These are phyloP conservation scores for Fusarium chaquense DNA, from an alignment of 2,329 filamentous ascomycete species.

Conservation along the genomic window DNA sequence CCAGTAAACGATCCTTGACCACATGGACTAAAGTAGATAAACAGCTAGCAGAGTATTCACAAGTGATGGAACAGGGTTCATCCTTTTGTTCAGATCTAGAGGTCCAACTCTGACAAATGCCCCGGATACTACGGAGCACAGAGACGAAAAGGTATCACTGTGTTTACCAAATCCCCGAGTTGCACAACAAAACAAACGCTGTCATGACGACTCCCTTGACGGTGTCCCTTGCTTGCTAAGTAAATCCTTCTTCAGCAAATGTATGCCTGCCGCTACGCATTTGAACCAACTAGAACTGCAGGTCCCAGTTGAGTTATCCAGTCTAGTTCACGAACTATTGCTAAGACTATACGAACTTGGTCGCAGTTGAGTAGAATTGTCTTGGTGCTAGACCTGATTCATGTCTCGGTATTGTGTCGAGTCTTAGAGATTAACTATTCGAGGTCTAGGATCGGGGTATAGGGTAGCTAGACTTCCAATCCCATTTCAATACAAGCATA, in stretches of 20 bases:
- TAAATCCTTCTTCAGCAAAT: conserved; percentile 4
- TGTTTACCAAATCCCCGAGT: not conserved
- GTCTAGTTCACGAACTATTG: not conserved
- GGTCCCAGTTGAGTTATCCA: not conserved
- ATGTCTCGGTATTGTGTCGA: not conserved
- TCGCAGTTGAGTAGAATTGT: not conserved
- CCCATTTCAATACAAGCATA: not conserved
- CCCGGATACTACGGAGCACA: conserved; percentile 5
- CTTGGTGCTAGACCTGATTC: not conserved
- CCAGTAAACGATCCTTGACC: not conserved
- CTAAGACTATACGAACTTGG: not conserved
- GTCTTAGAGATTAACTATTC: not conserved
- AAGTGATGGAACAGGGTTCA: not conserved
- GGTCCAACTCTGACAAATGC: conserved; percentile 1
- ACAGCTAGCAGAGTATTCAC: not conserved
- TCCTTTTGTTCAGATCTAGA: not conserved
- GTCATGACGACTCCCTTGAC: conserved; percentile 19
- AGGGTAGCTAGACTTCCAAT: not conserved
- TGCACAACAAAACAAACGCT: conserved; percentile 7
- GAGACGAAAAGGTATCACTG: not conserved
- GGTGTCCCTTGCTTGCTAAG: not conserved
- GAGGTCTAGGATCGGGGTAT: not conserved
- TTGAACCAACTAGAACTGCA: conserved; percentile 6
- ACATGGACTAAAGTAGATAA: not conserved
- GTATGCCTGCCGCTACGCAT: not conserved